Evolutionary conservation across 148 eudicot species (phyloP).

Genomic region (Arctostaphylos glauca): DNA sequence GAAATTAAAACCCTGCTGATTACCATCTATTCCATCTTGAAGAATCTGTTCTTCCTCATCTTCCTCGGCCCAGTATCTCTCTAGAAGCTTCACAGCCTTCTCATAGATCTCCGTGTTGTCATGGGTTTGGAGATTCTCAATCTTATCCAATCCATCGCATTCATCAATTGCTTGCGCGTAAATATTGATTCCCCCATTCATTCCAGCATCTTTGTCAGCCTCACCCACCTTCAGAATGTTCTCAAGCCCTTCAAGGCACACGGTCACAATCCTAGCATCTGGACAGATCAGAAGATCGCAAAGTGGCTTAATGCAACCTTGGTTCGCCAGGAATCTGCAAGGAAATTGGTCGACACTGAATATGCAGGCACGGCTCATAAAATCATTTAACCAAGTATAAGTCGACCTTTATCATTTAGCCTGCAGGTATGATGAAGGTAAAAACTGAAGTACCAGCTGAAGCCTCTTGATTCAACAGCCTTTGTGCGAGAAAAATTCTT

Average conservation of each 20-base stretch:
- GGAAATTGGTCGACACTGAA: not conserved
- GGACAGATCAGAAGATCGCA: constrained; percentile 79
- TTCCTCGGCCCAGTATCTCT: constrained; percentile 77
- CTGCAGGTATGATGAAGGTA: not conserved
- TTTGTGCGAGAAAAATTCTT: not conserved
- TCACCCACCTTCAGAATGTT: constrained; percentile 79
- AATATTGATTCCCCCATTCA: constrained; percentile 53
- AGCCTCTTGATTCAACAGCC: no score
- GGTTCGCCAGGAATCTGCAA: constrained; percentile 60
- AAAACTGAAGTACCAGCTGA: not conserved
- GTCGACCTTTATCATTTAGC: not conserved
- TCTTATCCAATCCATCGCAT: constrained; percentile 76
- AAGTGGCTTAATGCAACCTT: constrained; percentile 78
- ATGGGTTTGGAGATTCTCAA: constrained; percentile 69
- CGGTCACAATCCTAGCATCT: constrained; percentile 72
- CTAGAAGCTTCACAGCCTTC: constrained; percentile 74
- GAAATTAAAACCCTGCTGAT: constrained; percentile 51
- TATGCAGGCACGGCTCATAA: not conserved
- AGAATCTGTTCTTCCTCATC: constrained; percentile 44
- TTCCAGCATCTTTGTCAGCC: constrained; percentile 63
- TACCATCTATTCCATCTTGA: constrained; percentile 39
- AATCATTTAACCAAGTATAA: not conserved
- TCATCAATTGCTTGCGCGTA: constrained; percentile 74
- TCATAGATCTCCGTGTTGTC: constrained; percentile 78
- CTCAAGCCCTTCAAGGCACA: constrained; percentile 83